Base-by-base conservation (phyloP, 1,284 basidiomycete species). In the Ustilago hordei region DNA sequence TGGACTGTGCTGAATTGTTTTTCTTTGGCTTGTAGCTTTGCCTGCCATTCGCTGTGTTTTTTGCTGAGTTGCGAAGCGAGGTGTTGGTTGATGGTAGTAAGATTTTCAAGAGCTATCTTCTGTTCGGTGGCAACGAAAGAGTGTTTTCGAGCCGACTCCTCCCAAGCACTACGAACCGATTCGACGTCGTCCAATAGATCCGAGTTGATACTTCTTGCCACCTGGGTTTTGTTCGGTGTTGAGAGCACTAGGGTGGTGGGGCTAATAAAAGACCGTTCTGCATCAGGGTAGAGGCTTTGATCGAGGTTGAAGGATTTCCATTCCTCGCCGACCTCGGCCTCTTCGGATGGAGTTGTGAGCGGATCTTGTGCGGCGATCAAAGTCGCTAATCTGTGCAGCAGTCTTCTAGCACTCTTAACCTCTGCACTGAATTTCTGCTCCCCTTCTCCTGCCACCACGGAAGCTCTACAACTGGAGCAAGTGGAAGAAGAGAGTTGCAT, bases 101-200 rank as follows among this genome's bases (percentile, higher is more conserved):
- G 60, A 8, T 32, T 47, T 12, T 45, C 12, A 8, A 71, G 64
- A 15, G 55, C 54, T 13, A 68, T 13, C 7, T 38, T 9, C 5
- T 58, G 38, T 43, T 78, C 75, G 15, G 50, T 53, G 11, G 47
- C n/a, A 7, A 55, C 32, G 34, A 74, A 78, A 2, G 41, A 8
- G 0, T 64, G 12, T 23, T 43, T 55, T 1, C 45, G 57, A 8
- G 56, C 43, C 8, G 48, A 43, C 7, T 73, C 59, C 32, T 70
- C 64, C 60, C 62, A 64, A 3, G n/a, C 62, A 0, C 8, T 6
- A 6, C 59, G 56, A 1, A 71, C 35, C 1, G 41, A 17, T 28
- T 57, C 64, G 32, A 78, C 47, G 28, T 78, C 75, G 45, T 78
- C 75, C 23, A 78, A 15, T 8, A 78, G 45, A 31, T 78, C 75